A percentile compares a stretch with the other conserved stretches of the same genome.
Conservation (phyloP, 495 filamentous ascomycete species). For the Aspergillus bertholletiae region DNA sequence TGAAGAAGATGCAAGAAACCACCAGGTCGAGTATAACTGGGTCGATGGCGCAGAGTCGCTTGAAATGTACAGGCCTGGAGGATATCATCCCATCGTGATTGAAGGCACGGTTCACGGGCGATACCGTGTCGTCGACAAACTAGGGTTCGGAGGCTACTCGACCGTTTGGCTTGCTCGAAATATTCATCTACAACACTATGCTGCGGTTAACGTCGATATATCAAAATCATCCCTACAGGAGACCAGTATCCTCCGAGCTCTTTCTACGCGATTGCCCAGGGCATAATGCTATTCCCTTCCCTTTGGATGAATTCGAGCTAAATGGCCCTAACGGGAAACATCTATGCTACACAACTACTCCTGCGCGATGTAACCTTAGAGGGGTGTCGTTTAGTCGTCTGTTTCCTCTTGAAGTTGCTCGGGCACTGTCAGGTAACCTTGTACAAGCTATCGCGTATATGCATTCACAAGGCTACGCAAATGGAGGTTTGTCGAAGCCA, state of each 20-base stretch:
- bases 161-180: conserved; percentile 57
- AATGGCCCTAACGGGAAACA: conserved; percentile 30
- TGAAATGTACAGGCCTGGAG: conserved; percentile 30
- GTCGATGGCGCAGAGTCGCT: conserved; percentile 31
- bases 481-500: conserved; percentile 23
- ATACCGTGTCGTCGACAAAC: conserved; percentile 51
- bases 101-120: conserved; percentile 30
- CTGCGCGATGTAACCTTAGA: conserved; percentile 25
- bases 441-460: conserved; percentile 25
- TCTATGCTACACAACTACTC: conserved; percentile 22
- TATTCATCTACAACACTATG: conserved; percentile 21
- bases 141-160: conserved; percentile 48
- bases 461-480: conserved; percentile 32
- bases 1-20: too few relatives aligned
- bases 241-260: conserved; percentile 20
- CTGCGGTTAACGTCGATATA: conserved; percentile 31
- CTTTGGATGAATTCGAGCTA: conserved; percentile 26
- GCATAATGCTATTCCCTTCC: conserved; percentile 8
- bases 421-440: conserved; percentile 23
- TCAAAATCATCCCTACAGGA: conserved; percentile 16
- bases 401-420: conserved; percentile 28
- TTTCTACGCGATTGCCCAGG: conserved; percentile 13
- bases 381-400: conserved; percentile 24
- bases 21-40: conserved; percentile 24
- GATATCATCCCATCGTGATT: conserved; percentile 47